Evolutionary conservation across 148 eudicot species (phyloP), one percentile per base, ranked within the genome.

Genomic region (Fagopyrum tataricum): DNA sequence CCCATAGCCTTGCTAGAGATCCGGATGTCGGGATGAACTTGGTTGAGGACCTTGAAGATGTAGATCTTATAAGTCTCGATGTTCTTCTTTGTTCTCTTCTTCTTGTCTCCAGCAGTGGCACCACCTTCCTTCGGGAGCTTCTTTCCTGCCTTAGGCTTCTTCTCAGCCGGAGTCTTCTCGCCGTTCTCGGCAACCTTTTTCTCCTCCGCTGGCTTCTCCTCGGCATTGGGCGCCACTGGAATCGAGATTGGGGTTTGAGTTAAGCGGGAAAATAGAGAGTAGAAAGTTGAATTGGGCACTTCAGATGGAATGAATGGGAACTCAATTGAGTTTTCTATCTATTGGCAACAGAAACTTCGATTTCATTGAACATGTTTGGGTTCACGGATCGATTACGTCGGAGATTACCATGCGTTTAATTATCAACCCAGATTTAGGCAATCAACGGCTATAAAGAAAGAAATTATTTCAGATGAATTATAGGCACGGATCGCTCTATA

Each of bases 151-250:
- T 59, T 59, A 5, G 66, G 66, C 66, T 84, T 84, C 83, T 84
- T 80, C 83, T 84, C 87, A 6, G 81, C 81, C 10, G 85, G 85
- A 31, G 37, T 31, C 37, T 31, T 31, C 37, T 31, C 37, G 37
- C 2, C 37, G 2, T 31, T 31, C 37, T 31, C 37, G 37, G 37
- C 37, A 31, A 31, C 37, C 37, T 31, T 31, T 71, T 82, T 80
- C 81, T 82, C 80, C 53, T 78, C 86, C 0, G 78, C 79, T 4
- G 84, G 84, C 73, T 79, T 82, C 80, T 82, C 77, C 64, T 77
- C 85, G 1, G 84, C 84, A 39, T 59, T 59, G 66, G 66, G 66
- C 4, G 66, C 66, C 66, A 59, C 18, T 21, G 0, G 61, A 55
- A 55, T 55, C 31, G 61, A 55, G 31, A 55, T 2, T 31, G 37